Percentiles rank a stretch among this genome's conserved stretches.
Evolutionary conservation across 2,329 filamentous ascomycete genomes (phyloP).

Genomic region (Rhynchosporium agropyri): DNA sequence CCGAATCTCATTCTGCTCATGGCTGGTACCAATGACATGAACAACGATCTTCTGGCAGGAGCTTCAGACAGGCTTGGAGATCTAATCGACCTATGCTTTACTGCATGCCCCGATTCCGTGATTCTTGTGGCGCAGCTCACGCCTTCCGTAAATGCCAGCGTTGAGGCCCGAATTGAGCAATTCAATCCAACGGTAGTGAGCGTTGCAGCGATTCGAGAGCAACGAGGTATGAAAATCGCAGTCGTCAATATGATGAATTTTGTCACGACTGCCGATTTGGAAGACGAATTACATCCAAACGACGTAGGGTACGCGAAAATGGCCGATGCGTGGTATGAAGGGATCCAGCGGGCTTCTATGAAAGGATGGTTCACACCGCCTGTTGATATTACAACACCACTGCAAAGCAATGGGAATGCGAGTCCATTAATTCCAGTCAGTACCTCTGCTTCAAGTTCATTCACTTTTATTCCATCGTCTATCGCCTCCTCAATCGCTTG

Average conservation of each 20-base stretch:
- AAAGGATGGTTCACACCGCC: slow-evolving; percentile 25
- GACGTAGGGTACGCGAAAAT: slow-evolving; percentile 25
- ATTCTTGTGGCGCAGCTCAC: slow-evolving; percentile 46
- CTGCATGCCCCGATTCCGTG: slow-evolving; percentile 41
- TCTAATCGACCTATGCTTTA: slow-evolving; percentile 42
- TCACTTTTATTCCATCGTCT: too few species aligned
- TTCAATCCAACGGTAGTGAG: slow-evolving; percentile 27
- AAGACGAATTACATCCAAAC: slow-evolving; percentile 26
- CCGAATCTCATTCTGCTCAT: slow-evolving; percentile 44
- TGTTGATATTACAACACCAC: neutral
- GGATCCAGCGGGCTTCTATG: slow-evolving; percentile 13
- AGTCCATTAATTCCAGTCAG: neutral
- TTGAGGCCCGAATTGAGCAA: slow-evolving; percentile 10
- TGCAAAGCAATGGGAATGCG: neutral
- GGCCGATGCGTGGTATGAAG: slow-evolving; percentile 25
- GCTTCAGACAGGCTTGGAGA: slow-evolving; percentile 43
- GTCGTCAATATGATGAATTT: slow-evolving; percentile 26
- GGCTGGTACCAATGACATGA: slow-evolving; percentile 44
- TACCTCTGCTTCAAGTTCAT: neutral
- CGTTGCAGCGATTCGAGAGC: slow-evolving; percentile 18
- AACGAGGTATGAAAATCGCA: slow-evolving; percentile 20
- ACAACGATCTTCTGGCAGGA: slow-evolving; percentile 31
- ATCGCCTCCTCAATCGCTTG: neutral
- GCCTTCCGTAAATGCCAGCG: slow-evolving; percentile 11
- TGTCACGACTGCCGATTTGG: slow-evolving; percentile 15